phyloP scores from a whole-genome alignment of 176 grass and related monocot genomes.

The Oryza meridionalis region DNA sequence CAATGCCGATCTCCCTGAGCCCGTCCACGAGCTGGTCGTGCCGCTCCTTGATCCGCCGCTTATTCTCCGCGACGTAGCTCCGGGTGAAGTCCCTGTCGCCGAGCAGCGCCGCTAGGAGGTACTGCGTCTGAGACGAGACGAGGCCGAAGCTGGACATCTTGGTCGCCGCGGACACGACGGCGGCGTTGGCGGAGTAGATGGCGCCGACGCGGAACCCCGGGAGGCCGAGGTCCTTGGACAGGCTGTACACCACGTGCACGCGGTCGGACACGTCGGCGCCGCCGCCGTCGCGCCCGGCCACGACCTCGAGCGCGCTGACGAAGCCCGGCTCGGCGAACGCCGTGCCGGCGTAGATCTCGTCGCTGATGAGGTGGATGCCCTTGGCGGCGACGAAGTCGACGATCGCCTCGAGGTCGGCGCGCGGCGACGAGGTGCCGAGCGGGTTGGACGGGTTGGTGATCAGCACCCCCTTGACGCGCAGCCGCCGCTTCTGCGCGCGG shows the following conservation, averaged over 20 bases:
- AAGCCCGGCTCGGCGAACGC: conserved; percentile 59
- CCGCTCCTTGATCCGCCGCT: conserved; percentile 63
- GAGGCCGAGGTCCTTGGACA: conserved; percentile 95
- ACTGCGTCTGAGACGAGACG: conserved; percentile 90
- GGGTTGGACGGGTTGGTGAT: conserved; percentile 98
- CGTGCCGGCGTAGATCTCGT: conserved; percentile 96
- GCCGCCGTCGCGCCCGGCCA: conserved; percentile 1
- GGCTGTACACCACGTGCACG: conserved; percentile 90
- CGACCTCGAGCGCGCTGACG: conserved; percentile 79
- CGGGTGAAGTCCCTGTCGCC: conserved; percentile 65
- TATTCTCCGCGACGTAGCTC: conserved; percentile 66
- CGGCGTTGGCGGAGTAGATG: conserved; percentile 75
- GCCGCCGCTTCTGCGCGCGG: conserved; percentile 54
- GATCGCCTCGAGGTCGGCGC: conserved; percentile 59
- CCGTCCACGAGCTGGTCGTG: conserved; percentile 60
- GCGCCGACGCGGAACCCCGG: conserved; percentile 90
- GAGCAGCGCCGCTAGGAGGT: conserved; percentile 69
- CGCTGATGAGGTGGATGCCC: conserved; percentile 84
- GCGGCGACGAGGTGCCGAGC: conserved; percentile 63
- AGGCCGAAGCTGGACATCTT: conserved; percentile 99
- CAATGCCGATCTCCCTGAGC: conserved; percentile 45
- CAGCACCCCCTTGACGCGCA: conserved; percentile 81
- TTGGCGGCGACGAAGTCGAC: conserved; percentile 69
- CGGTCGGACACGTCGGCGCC: conserved; percentile 7
- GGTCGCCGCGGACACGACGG: conserved; percentile 76